Percentiles rank a stretch among this genome's conserved stretches.
Conservation (phyloP, 1,139 yeast genomes). For the Martiniozyma asiatica region DNA sequence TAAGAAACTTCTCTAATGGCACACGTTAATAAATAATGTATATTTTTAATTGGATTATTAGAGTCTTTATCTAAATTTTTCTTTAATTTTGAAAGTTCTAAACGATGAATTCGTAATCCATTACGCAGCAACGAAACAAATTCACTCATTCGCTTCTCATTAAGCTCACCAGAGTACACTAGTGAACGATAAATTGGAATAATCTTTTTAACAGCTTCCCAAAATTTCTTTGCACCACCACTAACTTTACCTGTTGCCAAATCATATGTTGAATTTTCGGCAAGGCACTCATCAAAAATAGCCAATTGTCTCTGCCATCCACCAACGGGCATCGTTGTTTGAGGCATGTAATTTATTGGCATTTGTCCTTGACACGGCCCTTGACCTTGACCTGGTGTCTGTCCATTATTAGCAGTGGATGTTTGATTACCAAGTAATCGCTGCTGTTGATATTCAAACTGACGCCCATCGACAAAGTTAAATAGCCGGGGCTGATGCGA, state of each 20-base stretch:
- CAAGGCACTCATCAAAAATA: slow-evolving; percentile 32
- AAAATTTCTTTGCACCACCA: slow-evolving; percentile 24
- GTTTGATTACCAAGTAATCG: too few relatives aligned
- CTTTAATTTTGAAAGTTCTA: slow-evolving; percentile 35
- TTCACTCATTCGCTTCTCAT: slow-evolving; percentile 31
- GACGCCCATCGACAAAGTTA: neutral
- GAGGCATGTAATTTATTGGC: too few relatives aligned
- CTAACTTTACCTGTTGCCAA: slow-evolving; percentile 21
- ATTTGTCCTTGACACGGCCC: too few relatives aligned
- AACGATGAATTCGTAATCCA: slow-evolving; percentile 38
- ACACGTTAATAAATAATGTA: slow-evolving; percentile 32
- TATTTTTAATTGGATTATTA: slow-evolving; percentile 36
- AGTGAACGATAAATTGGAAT: slow-evolving; percentile 35
- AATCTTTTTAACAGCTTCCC: slow-evolving; percentile 35
- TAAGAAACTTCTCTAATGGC: slow-evolving; percentile 37
- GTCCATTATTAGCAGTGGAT: too few relatives aligned
- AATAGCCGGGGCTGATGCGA: neutral
- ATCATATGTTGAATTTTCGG: slow-evolving; percentile 27
- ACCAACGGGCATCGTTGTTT: too few relatives aligned
- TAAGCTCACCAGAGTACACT: slow-evolving; percentile 29
- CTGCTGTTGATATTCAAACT: too few relatives aligned
- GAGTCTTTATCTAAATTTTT: slow-evolving; percentile 46
- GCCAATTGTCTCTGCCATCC: slow-evolving; percentile 5
- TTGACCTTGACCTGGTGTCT: too few relatives aligned
- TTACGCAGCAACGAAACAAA: slow-evolving; percentile 36